phyloP scores from a whole-genome alignment of 352 stramenopile species.

The Pythium aphanidermatum region DNA sequence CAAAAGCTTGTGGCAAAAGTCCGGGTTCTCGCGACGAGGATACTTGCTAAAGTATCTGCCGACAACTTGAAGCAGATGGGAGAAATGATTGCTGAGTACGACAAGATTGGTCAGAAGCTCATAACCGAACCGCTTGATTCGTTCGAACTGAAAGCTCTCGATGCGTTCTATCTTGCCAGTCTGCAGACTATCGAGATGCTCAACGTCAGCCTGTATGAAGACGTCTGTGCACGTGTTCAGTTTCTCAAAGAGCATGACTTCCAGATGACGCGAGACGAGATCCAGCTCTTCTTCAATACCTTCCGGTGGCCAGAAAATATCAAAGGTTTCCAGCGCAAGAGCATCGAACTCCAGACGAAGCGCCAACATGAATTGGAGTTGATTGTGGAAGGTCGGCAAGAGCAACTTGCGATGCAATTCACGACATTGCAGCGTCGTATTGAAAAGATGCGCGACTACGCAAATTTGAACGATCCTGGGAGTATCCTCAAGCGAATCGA shows the following conservation, averaged over 20 bases:
- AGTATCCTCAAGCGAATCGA: conserved; percentile 83
- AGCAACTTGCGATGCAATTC: conserved; percentile 81
- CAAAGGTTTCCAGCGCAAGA: conserved; percentile 88
- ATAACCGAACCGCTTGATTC: conserved; percentile 86
- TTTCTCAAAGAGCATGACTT: conserved; percentile 90
- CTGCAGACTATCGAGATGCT: conserved; percentile 66
- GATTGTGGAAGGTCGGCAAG: conserved; percentile 84
- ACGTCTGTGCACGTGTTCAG: conserved; percentile 69
- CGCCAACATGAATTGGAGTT: conserved; percentile 87
- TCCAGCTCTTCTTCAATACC: conserved; percentile 88
- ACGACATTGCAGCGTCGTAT: conserved; percentile 75
- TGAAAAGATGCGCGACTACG: conserved; percentile 89
- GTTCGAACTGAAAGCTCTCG: conserved; percentile 84
- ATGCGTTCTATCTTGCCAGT: conserved; percentile 79
- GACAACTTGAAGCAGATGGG: conserved; percentile 88
- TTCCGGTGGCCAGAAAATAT: conserved; percentile 90
- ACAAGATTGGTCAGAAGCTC: conserved; percentile 83
- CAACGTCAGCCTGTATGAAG: conserved; percentile 67
- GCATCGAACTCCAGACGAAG: conserved; percentile 87
- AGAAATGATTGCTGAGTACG: conserved; percentile 79
- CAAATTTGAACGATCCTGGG: conserved; percentile 69
- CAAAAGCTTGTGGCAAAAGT: conserved; percentile 69
- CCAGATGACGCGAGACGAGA: conserved; percentile 81
- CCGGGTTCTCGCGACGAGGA: conserved; percentile 49
- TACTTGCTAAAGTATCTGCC: conserved; percentile 78